These are phyloP conservation scores for Verbena officinalis DNA, from an alignment of 257 asterid species.

Conservation along the genomic window DNA sequence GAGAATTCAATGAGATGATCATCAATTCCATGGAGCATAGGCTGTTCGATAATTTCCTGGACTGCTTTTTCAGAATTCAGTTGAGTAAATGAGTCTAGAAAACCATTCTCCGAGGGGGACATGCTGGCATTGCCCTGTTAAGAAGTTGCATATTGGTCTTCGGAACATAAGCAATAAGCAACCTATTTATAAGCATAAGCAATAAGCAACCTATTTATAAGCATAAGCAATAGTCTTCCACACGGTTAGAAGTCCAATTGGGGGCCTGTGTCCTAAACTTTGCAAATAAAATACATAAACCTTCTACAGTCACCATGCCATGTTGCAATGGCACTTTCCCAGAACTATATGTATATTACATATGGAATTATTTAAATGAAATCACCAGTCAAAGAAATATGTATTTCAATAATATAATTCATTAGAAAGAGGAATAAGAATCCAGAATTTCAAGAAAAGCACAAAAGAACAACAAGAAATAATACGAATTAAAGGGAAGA, in stretches of 20 bases:
- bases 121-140: conserved; percentile 44
- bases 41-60: conserved; percentile 52
- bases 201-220: not conserved
- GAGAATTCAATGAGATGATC: conserved; percentile 70
- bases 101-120: conserved; percentile 44
- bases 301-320: not conserved
- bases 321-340: conserved; percentile 1
- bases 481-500: too few relatives aligned
- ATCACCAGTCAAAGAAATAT: not conserved
- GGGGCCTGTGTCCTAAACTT: not conserved
- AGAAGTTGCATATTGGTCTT: conserved; percentile 25
- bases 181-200: not conserved
- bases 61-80: conserved; percentile 49
- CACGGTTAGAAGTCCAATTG: not conserved
- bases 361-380: not conserved
- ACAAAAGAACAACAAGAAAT: not conserved
- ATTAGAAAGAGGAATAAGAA: not conserved
- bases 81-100: conserved; percentile 42
- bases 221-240: not conserved
- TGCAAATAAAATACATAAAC: not conserved
- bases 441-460: not conserved
- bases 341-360: not conserved
- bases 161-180: not conserved
- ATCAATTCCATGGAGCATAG: conserved; percentile 58
- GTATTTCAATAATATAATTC: not conserved